These are phyloP conservation scores for Coemansia sp. DNA, from an alignment of 192 early-diverging fungal genomes.

Conservation along the genomic window DNA sequence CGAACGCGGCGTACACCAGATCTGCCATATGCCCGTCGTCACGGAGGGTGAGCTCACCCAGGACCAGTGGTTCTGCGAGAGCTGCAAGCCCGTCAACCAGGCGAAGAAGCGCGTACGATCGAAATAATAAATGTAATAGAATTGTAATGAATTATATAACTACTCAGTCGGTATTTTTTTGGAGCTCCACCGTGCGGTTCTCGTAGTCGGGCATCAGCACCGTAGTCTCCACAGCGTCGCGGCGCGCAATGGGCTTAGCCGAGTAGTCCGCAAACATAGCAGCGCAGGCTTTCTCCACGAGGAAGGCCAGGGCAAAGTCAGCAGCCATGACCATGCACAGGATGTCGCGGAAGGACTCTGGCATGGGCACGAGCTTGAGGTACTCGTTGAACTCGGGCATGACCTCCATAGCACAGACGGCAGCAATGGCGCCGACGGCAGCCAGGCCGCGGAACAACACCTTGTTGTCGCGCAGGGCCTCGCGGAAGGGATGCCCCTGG, in stretches of 20 bases:
- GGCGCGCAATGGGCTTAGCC: conserved; percentile 72
- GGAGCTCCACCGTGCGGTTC: conserved; percentile 6
- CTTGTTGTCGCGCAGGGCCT: conserved; percentile 90
- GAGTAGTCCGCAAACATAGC: conserved; percentile 86
- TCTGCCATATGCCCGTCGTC: conserved; percentile 46
- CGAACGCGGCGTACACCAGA: conserved; percentile 48
- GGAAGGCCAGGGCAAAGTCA: conserved; percentile 84
- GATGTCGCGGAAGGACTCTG: conserved; percentile 77
- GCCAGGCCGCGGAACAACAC: conserved; percentile 86
- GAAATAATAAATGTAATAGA: background rate
- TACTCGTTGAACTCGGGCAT: conserved; percentile 85
- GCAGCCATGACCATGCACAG: conserved; percentile 82
- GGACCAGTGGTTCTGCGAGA: conserved; percentile 47
- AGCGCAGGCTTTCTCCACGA: conserved; percentile 76
- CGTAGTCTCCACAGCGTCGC: conserved; percentile 23
- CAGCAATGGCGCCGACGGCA: conserved; percentile 81
- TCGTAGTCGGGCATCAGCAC: conserved; percentile 41
- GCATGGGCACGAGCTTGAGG: conserved; percentile 91
- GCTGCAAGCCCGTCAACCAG: conserved; percentile 17
- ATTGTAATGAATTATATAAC: no score
- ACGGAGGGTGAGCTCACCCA: conserved; percentile 38
- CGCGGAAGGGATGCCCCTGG: conserved; percentile 96
- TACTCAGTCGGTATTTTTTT: background rate
- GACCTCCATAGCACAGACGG: conserved; percentile 86
- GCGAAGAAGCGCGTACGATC: conserved; percentile 8